Evolutionary conservation across 1,284 basidiomycete species (phyloP), one percentile per base, ranked within the genome.

Genomic region (Stygiomarasmius scandens): DNA sequence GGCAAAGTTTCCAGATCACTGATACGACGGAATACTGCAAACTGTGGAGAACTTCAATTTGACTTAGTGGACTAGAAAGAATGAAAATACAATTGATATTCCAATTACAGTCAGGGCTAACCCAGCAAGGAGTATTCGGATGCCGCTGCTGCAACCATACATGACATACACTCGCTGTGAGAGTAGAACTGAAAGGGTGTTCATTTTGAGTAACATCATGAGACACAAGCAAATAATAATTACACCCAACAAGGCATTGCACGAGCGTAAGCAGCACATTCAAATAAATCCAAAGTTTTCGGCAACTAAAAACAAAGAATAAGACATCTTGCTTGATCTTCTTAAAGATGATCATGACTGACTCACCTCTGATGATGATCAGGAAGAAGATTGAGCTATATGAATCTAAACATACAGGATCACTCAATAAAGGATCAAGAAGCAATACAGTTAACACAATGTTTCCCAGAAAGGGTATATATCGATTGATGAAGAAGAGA

Each of bases 401-500:
- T 32, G 12, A 12, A 32, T 6, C 29, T 5, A 27, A 8, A 52
- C 50, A 12, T 25, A 57, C 55, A 16, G 55, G 32, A 45, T 52
- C 50, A 19, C 27, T 57, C 27, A 57, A 50, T 16, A 27, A 22
- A 22, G 27, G 34, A 16, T 49, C 34, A 23, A 50, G 55, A 61
- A 9, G 38, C 50, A 27, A 64, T 52, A 19, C 61, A 3, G 56
- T 54, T 0, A 63, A 58, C 11, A 58, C 58, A 6, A 65, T 47
- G 50, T 62, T 64, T 38, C 61, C 51, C 3, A 54, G 29, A 38
- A 61, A 60, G 3, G 60, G 61, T 19, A 62, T 29, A 46, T 65
- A 65, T 11, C 64, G 61, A 19, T 63, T 58, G 9, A 61, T 11
- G 32, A 64, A 61, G 55, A 65, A 65, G 56, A 55, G 60, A 48